Conservation (phyloP, 345 rosid species). For the Excoecaria agallocha region DNA sequence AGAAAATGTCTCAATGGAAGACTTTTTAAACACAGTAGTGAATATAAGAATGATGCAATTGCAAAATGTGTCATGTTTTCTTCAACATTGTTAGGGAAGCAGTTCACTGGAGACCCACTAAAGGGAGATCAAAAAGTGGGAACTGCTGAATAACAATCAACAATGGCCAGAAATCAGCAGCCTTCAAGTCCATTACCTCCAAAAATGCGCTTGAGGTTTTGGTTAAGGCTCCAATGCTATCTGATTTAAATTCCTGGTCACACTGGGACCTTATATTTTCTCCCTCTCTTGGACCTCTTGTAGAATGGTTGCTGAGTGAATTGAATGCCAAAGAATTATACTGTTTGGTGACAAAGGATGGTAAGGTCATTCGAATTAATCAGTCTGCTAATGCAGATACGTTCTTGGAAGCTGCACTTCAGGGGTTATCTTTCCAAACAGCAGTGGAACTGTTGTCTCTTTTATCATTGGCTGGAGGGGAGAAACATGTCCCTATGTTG, state of each 20-base stretch:
- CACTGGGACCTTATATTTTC: conserved; percentile 86
- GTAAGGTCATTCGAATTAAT: conserved; percentile 70
- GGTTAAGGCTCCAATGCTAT: conserved; percentile 72
- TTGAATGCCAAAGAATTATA: conserved; percentile 56
- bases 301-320: conserved; percentile 64
- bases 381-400: conserved; percentile 64
- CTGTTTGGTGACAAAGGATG: conserved; percentile 77
- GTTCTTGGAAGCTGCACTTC: conserved; percentile 69
- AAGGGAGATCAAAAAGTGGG: conserved; percentile 32
- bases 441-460: conserved; percentile 69
- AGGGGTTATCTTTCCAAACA: conserved; percentile 63
- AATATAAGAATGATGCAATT: conserved; percentile 37
- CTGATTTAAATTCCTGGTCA: conserved; percentile 70
- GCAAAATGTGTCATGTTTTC: conserved; percentile 73
- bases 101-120: conserved; percentile 26
- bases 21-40: conserved; percentile 42
- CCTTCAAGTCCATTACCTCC: conserved; percentile 40
- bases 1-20: conserved; percentile 51
- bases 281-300: conserved; percentile 71
- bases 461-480: conserved; percentile 62
- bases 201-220: conserved; percentile 63
- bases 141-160: conserved; percentile 24
- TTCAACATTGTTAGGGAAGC: conserved; percentile 49
- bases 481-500: conserved; percentile 56
- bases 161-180: conserved; percentile 21